Base-by-base conservation (phyloP, 1,139 yeast species). In the Tardiomyces digboiensis region DNA sequence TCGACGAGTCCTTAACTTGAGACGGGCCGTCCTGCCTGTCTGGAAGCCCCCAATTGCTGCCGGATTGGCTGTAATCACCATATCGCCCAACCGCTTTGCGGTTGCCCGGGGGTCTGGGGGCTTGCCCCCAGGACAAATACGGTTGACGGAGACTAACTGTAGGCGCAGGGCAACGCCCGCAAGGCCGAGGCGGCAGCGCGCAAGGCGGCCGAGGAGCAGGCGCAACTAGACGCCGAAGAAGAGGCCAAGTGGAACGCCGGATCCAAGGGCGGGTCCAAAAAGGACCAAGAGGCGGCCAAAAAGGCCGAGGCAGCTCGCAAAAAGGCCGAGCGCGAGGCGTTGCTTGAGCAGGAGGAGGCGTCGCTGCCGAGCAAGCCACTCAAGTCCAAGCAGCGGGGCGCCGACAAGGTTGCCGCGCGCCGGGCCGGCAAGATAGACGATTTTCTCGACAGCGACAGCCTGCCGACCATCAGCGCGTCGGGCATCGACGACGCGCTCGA, bases 401-500 rank as follows among this genome's bases (percentile, higher is more conserved):
- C 84, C 16, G 86, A 78, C 42, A 82, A 80, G 64, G 71, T 78
- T 42, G 83, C 86, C 5, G 75, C 77, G 40, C 76, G 71, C 58
- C 73, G 76, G 60, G 66, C 82, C 14, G 82, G 81, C 39, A 78
- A 79, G 65, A 26, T 26, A 5, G 33, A 26, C 33, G 33, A 26
- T 16, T 26, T 26, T 26, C 12, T 26, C 10, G 14, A 16, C 33
- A 75, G 79, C 53, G 85, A 80, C 56, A 83, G 72, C 64, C 36
- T 82, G 58, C 75, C 53, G 29, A 49, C 46, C n/a, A 74, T 84
- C 57, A 71, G 73, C 57, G 95, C 94, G 10, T 70, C 77, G 50
- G 91, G 91, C 58, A 71, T 85, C 43, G 95, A 85, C 52, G 76
- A 76, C 56, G 93, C 93, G 1, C 69, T 85, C 55, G 87, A 83